phyloP scores from a whole-genome alignment of 2,329 filamentous ascomycete species.

The Penicillium hordei region DNA sequence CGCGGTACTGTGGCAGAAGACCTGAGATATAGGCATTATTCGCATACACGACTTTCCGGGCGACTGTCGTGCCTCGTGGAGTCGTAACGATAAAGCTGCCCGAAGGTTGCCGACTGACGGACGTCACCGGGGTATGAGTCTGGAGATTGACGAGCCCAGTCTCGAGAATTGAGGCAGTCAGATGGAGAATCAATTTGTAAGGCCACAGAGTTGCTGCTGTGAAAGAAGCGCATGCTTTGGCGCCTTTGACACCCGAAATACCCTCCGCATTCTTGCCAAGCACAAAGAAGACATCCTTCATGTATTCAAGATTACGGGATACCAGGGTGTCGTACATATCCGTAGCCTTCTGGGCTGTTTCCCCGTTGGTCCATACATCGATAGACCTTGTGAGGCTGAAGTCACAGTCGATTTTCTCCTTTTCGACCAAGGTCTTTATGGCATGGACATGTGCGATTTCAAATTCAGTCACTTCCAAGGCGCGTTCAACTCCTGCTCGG shows the following conservation, averaged over 20 bases:
- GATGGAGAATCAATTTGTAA: slow-evolving; percentile 76
- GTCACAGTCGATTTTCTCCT: slow-evolving; percentile 49
- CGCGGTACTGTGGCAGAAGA: slow-evolving; percentile 67
- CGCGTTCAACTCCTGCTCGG: slow-evolving; percentile 36
- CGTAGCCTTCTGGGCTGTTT: slow-evolving; percentile 32
- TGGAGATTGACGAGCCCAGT: slow-evolving; percentile 52
- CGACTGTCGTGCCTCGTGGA: slow-evolving; percentile 62
- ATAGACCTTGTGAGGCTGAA: slow-evolving; percentile 44
- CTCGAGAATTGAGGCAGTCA: slow-evolving; percentile 56
- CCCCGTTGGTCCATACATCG: slow-evolving; percentile 43
- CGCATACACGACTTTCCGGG: slow-evolving; percentile 69
- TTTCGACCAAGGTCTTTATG: slow-evolving; percentile 42
- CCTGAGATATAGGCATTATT: slow-evolving; percentile 83
- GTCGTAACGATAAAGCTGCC: slow-evolving; percentile 58
- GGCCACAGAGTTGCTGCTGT: slow-evolving; percentile 52
- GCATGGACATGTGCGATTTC: slow-evolving; percentile 45
- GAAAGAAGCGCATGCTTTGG: slow-evolving; percentile 39
- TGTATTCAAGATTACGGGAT: slow-evolving; percentile 28
- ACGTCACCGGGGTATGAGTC: slow-evolving; percentile 51
- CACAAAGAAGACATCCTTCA: slow-evolving; percentile 35
- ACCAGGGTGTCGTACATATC: slow-evolving; percentile 34
- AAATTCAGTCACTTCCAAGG: slow-evolving; percentile 42
- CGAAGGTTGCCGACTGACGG: slow-evolving; percentile 38
- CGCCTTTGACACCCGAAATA: slow-evolving; percentile 44
- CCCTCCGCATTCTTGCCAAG: slow-evolving; percentile 31